These are phyloP conservation scores for Torulaspora globosa DNA, from an alignment of 1,139 yeast species.

Conservation along the genomic window DNA sequence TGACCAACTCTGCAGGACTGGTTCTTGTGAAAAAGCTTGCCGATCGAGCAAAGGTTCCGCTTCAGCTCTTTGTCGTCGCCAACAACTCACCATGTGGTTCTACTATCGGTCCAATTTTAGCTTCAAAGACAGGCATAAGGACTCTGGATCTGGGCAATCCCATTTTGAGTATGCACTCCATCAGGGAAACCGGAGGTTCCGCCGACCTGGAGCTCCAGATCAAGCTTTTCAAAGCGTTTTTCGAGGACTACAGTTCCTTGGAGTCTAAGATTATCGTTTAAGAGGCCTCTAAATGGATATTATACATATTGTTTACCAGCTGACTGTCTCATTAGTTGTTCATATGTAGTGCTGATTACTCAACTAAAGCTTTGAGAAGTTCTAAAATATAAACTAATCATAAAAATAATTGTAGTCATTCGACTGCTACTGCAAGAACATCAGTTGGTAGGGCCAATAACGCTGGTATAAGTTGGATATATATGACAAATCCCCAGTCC, in stretches of 20 bases:
- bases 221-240: constrained; percentile 59
- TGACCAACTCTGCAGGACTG: constrained; percentile 88
- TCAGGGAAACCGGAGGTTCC: constrained; percentile 89
- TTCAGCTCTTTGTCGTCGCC: constrained; percentile 81
- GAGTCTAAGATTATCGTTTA: constrained; percentile 24
- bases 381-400: background rate
- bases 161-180: constrained; percentile 91
- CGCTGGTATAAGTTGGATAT: background rate
- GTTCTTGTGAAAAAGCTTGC: constrained; percentile 74
- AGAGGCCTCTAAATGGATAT: background rate
- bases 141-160: constrained; percentile 93
- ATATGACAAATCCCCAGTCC: background rate
- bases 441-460: background rate
- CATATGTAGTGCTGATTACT: background rate
- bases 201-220: constrained; percentile 64
- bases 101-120: constrained; percentile 91
- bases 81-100: constrained; percentile 95
- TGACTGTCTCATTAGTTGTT: background rate
- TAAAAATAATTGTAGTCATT: background rate
- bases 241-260: constrained; percentile 40
- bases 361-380: background rate
- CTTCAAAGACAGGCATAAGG: constrained; percentile 83
- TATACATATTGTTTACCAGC: background rate
- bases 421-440: background rate
- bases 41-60: constrained; percentile 57